Evolutionary conservation across 2,329 filamentous ascomycete species (phyloP), one percentile per base, ranked within the genome.

Genomic region (Chaetothyriales sp.): DNA sequence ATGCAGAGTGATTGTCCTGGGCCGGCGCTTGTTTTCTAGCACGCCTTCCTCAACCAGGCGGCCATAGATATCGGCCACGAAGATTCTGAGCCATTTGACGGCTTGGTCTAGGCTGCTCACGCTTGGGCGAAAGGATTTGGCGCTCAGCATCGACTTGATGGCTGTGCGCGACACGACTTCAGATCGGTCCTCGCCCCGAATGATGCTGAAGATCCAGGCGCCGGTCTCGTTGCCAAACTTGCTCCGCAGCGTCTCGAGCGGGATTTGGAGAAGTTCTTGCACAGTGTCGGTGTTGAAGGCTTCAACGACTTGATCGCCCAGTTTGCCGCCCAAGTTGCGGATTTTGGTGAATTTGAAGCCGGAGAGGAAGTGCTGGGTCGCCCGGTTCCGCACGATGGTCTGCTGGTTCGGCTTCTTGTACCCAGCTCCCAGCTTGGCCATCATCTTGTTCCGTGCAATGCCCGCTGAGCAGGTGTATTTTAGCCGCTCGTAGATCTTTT

Each of bases 91-190:
- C 92, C 92, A 98, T 53, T 81, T 81, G 20, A 78, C 72, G 1
- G 83, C 90, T 64, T 94, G 86, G 19, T 92, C 86, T 18, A 78
- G 70, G 1, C 75, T 83, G 58, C 80, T 84, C 63, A 96, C 90
- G 51, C 76, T 80, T 0, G 92, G 92, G 22, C 86, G 77, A 62
- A 98, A 98, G 0, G 88, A 93, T 64, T 98, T 98, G 18, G 92
- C 89, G 1, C 88, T 95, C 12, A 96, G 73, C 89, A 98, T 96
- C 15, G 85, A 92, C 65, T 96, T 95, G 70, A 95, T 95, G 62
- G 92, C 86, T 1, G 88, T 95, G 48, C 90, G 76, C 25, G 87
- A 78, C 62, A 87, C 95, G 57, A 98, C 87, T 66, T 95, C 89
- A 60, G 84, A 92, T 47, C 73, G 72, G 65, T 98, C 92, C 54